phyloP scores from a whole-genome alignment of 2,329 filamentous ascomycete genomes.

The Pseudohalonectria lignicola region DNA sequence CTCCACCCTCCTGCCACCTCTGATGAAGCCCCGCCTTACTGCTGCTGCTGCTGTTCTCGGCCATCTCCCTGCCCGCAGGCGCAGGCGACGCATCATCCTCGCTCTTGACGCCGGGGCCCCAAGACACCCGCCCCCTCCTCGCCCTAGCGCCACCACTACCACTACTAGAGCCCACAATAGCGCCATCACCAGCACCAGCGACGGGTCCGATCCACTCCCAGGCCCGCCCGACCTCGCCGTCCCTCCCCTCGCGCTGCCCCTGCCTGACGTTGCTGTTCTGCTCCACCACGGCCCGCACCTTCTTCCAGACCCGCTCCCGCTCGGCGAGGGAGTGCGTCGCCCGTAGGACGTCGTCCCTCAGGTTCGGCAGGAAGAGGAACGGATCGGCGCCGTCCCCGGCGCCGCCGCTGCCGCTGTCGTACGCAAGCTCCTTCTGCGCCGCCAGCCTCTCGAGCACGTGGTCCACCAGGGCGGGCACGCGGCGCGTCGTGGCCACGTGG shows the following conservation, averaged over 20 bases:
- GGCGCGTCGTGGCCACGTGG: constrained; percentile 53
- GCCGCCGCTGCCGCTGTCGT: too few relatives aligned
- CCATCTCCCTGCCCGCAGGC: constrained; percentile 12
- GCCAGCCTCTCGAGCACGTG: constrained; percentile 76
- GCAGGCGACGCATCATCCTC: constrained; percentile 16
- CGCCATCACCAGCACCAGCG: constrained; percentile 22
- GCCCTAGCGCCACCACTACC: constrained; percentile 21
- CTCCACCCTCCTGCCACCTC: constrained; percentile 25
- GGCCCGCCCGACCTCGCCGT: constrained; percentile 53
- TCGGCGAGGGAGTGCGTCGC: constrained; percentile 67
- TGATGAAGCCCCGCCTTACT: constrained; percentile 16
- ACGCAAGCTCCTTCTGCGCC: constrained; percentile 73
- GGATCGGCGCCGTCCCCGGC: constrained; percentile 44
- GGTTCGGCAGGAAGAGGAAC: constrained; percentile 77
- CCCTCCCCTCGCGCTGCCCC: constrained; percentile 55
- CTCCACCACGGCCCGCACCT: constrained; percentile 77
- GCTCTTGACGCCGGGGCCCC: constrained; percentile 24
- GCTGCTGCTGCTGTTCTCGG: constrained; percentile 7
- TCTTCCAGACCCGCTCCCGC: constrained; percentile 73
- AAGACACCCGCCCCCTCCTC: constrained; percentile 43
- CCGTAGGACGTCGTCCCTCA: constrained; percentile 83
- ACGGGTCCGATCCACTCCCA: constrained; percentile 62
- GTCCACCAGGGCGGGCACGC: constrained; percentile 74
- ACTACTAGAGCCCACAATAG: constrained; percentile 10
- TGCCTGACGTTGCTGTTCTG: constrained; percentile 86